phyloP scores from a whole-genome alignment of 2,329 filamentous ascomycete genomes.

The Curvularia verruculosa region DNA sequence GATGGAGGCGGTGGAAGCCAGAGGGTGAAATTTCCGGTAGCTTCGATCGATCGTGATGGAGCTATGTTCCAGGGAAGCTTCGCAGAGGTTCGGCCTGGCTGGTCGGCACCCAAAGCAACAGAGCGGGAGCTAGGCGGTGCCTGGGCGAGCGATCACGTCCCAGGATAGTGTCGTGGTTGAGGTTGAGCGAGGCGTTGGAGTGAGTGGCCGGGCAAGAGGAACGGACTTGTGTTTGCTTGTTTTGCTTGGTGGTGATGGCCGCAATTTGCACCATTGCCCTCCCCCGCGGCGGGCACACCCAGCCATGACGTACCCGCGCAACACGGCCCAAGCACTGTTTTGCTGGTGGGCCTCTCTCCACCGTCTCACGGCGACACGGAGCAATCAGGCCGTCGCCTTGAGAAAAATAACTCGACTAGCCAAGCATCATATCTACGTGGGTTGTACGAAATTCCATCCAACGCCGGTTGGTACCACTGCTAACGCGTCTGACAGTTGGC shows the following conservation, averaged over 20 bases:
- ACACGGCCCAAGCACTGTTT: constrained; percentile 9
- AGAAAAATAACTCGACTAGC: constrained; percentile 5
- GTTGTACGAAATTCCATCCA: not conserved
- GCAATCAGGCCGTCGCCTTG: constrained; percentile 6
- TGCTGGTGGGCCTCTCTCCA: constrained; percentile 14
- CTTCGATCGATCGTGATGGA: constrained; percentile 18
- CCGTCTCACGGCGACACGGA: constrained; percentile 5
- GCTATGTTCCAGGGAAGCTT: constrained; percentile 8
- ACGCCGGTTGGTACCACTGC: constrained; percentile 3
- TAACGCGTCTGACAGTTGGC: constrained; percentile 4
- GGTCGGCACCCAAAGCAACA: constrained; percentile 9
- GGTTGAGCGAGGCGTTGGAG: constrained; percentile 10
- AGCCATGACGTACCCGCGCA: constrained; percentile 19
- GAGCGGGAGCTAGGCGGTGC: constrained; percentile 8
- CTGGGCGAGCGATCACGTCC: not conserved
- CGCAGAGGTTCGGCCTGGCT: constrained; percentile 7
- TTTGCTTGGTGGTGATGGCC: constrained; percentile 6
- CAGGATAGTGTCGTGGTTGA: constrained; percentile 20
- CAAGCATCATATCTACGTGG: constrained; percentile 14
- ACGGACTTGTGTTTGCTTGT: constrained; percentile 6
- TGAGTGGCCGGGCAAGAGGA: not conserved
- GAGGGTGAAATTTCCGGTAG: constrained; percentile 17
- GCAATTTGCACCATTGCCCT: constrained; percentile 20
- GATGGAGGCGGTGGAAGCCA: constrained; percentile 12
- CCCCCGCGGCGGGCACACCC: constrained; percentile 10